Evolutionary conservation across 2,329 filamentous ascomycete genomes (phyloP).

Genomic region (Penicillium sclerotigenum): DNA sequence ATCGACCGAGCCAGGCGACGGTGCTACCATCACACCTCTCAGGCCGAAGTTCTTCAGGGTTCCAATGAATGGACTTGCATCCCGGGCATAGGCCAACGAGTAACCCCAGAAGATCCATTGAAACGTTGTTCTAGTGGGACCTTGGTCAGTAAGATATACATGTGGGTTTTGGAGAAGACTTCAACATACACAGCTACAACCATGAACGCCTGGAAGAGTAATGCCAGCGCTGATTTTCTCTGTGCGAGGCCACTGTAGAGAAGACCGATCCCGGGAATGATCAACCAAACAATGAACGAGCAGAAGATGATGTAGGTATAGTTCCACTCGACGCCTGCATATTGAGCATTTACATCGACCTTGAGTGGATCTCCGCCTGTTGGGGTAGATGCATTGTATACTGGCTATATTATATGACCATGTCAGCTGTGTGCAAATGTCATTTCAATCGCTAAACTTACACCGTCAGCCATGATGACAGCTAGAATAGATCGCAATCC

Average conservation of each 20-base stretch:
- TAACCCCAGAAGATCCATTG: constrained; percentile 66
- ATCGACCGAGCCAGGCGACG: constrained; percentile 55
- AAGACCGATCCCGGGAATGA: constrained; percentile 64
- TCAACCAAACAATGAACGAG: constrained; percentile 62
- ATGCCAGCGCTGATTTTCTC: constrained; percentile 59
- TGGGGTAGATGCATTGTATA: constrained; percentile 42
- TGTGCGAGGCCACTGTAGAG: constrained; percentile 63
- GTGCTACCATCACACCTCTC: constrained; percentile 59
- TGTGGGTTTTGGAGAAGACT: not conserved
- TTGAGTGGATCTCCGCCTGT: constrained; percentile 54
- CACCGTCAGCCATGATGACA: constrained; percentile 9
- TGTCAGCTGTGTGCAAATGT: not conserved
- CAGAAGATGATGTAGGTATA: constrained; percentile 59
- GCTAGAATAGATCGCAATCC: not conserved
- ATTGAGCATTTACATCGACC: constrained; percentile 58
- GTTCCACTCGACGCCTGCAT: constrained; percentile 58
- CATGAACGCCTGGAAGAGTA: constrained; percentile 62
- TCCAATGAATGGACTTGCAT: constrained; percentile 61
- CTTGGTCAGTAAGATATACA: not conserved
- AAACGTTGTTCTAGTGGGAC: constrained; percentile 37
- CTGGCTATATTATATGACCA: constrained; percentile 25
- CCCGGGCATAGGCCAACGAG: constrained; percentile 59
- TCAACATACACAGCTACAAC: constrained; percentile 52
- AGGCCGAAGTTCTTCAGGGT: constrained; percentile 61
- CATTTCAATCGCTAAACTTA: not conserved